Base-by-base conservation (phyloP, 805 yeast species). In the Teunomyces tritomae region DNA sequence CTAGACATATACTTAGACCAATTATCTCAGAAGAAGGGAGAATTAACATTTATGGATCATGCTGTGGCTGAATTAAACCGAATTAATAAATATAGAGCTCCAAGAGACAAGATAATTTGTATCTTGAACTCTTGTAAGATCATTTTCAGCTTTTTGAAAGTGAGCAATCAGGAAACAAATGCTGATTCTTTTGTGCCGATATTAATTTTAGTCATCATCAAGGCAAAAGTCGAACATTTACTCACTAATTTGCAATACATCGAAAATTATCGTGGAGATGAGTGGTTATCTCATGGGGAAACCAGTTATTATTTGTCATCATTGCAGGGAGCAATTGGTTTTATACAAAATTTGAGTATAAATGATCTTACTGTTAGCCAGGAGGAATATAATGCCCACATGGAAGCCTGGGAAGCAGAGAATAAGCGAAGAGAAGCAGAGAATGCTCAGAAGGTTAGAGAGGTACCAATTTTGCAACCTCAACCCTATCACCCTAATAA, bases 101-200 rank as follows among this genome's bases (percentile, higher is more conserved):
- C 99, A 11, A 74, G 99, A 45, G 99, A 95, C 62, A 94, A 94
- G 61, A 82, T 89, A 52, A 89, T 94, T 33, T 94, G 98, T 63
- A 76, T 94, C 2, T 74, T 94, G 52, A 95, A 94, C 67, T 83
- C 94, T 45, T 92, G 97, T 61, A 92, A 92, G 65, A 91, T 94
- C 16, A 85, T 95, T 5, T 91, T 90, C 72, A 95, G 96, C 8
- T 75, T 89, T 48, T 78, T 95, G 41, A 83, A 90, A 52, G 87
- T 83, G 50, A 76, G 82, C 46, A 86, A 83, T 49, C 71, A 74
- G 44, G 92, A 87, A 56, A 70, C 77, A 7, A 91, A 90, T 55
- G 99, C 99, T 0, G 99, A 94, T 67, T 82, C 87, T 33, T 94
- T 94, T 65, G 78, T 94, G n/a, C 99, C 99, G 0, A 63, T 92